These are phyloP conservation scores for Penicillium nucicola DNA, from an alignment of 495 filamentous ascomycete species.

Conservation along the genomic window DNA sequence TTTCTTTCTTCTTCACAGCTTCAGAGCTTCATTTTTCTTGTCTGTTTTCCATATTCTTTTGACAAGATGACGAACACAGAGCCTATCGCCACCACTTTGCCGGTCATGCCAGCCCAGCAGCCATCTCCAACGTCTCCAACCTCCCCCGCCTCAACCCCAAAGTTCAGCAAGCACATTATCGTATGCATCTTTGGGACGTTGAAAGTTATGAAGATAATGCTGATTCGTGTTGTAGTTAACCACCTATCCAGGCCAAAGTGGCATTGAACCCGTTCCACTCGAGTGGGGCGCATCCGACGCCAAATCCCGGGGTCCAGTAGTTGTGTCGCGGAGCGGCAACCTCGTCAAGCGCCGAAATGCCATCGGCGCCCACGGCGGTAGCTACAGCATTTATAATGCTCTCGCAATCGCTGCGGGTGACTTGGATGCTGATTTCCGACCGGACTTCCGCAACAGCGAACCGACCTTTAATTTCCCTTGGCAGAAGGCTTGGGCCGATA, in stretches of 20 bases:
- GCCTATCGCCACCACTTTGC: slow-evolving; percentile 1
- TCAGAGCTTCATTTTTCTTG: not conserved
- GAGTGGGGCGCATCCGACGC: slow-evolving; percentile 83
- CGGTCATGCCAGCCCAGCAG: slow-evolving; percentile 13
- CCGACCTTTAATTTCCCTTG: slow-evolving; percentile 84
- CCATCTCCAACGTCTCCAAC: slow-evolving; percentile 21
- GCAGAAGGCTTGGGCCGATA: slow-evolving; percentile 85
- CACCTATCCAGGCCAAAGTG: slow-evolving; percentile 91
- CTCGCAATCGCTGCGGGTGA: slow-evolving; percentile 90
- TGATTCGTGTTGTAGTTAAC: slow-evolving; percentile 49
- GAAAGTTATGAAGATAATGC: not conserved
- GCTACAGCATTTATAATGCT: slow-evolving; percentile 96
- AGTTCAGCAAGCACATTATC: slow-evolving; percentile 44
- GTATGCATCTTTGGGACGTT: slow-evolving; percentile 19
- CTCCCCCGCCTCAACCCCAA: slow-evolving; percentile 21
- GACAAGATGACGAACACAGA: slow-evolving; percentile 22
- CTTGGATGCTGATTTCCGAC: slow-evolving; percentile 77
- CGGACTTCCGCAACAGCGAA: slow-evolving; percentile 93
- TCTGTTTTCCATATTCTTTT: not conserved
- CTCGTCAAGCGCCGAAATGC: slow-evolving; percentile 87
- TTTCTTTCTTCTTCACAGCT: slow-evolving; percentile 2
- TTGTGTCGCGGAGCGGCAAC: slow-evolving; percentile 72
- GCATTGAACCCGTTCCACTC: slow-evolving; percentile 85
- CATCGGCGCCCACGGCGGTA: slow-evolving; percentile 87
- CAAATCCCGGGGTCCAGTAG: slow-evolving; percentile 75